These are phyloP conservation scores for Diplodia seriata DNA, from an alignment of 2,329 filamentous ascomycete species.

Conservation along the genomic window DNA sequence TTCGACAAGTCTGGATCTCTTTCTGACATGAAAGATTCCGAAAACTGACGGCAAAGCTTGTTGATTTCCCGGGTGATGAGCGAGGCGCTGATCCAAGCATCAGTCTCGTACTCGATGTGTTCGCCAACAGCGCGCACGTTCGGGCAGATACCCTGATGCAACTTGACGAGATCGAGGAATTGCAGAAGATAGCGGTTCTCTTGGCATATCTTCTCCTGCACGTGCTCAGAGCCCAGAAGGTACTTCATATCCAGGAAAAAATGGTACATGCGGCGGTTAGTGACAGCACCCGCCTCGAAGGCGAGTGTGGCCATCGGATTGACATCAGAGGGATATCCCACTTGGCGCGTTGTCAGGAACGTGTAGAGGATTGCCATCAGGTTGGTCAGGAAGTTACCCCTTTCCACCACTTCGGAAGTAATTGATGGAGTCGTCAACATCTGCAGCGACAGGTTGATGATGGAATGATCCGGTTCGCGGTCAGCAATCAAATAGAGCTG, in stretches of 20 bases:
- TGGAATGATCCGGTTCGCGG: slow-evolving; percentile 95
- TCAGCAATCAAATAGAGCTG: slow-evolving; percentile 96
- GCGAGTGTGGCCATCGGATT: slow-evolving; percentile 84
- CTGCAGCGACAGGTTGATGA: slow-evolving; percentile 95
- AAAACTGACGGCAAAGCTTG: slow-evolving; percentile 84
- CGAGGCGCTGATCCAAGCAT: slow-evolving; percentile 96
- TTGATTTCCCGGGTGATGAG: slow-evolving; percentile 96
- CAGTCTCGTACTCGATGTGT: slow-evolving; percentile 97
- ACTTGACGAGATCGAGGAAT: slow-evolving; percentile 92
- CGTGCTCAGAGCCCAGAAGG: slow-evolving; percentile 84
- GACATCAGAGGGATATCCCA: slow-evolving; percentile 90
- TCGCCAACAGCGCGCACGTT: slow-evolving; percentile 91
- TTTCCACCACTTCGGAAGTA: slow-evolving; percentile 91
- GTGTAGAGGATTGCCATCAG: slow-evolving; percentile 97
- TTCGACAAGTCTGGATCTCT: slow-evolving; percentile 68
- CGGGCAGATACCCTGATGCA: slow-evolving; percentile 96
- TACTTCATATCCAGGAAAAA: slow-evolving; percentile 96
- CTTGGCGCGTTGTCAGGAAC: slow-evolving; percentile 93
- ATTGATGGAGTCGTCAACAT: slow-evolving; percentile 97
- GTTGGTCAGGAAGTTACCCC: slow-evolving; percentile 94
- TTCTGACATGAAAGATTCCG: slow-evolving; percentile 80
- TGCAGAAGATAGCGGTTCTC: slow-evolving; percentile 90
- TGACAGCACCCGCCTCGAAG: slow-evolving; percentile 93
- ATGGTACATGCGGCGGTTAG: slow-evolving; percentile 94
- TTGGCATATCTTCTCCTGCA: slow-evolving; percentile 81